Base-by-base conservation (phyloP, 2,329 filamentous ascomycete genomes). In the Canariomyces notabilis region DNA sequence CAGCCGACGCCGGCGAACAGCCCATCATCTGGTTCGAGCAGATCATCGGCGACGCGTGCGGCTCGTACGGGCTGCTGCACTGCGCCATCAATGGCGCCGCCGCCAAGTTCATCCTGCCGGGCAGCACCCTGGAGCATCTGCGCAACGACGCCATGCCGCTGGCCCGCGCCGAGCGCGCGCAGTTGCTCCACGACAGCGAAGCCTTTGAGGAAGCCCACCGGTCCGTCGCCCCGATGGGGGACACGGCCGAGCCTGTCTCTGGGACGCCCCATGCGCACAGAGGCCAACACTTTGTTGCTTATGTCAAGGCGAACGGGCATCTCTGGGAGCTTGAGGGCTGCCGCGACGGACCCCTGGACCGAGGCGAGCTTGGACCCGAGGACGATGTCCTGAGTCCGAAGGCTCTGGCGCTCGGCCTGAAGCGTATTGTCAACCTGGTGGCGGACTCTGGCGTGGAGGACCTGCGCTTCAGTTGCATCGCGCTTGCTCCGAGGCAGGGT, bases 21-120 rank as follows among this genome's bases (percentile, higher is more conserved):
- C 78, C 85, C 6, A 80, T 90, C 1, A 70, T 87, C 15, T 94
- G 87, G 87, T 93, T 89, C 69, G 83, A 83, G 60, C 88, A 94
- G 65, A 93, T 86, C 0, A 93, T 94, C 58, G 78, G 81, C 48
- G 84, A 93, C 61, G 85, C 87, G 1, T 94, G 87, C 61, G 88
- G 88, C 1, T 75, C 90, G 18, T 89, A 89, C 59, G 88, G 82
- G 0, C 71, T 93, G 5, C 64, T 94, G 7, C 88, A 94, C 63
- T 79, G 78, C 14, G 75, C 85, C 1, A 77, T 77, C 40, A 94
- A 93, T 62, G 86, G 87, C 1, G 70, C 72, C 4, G 76, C 82
- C 0, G 69, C 75, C 15, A 61, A 66, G 2, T 72, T 76, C 49
- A 74, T 91, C 44, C 55, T 66, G 9, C 64, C 71, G 5, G 71